Base-by-base conservation (phyloP, 805 yeast species). In the Kuraishia capsulata region DNA sequence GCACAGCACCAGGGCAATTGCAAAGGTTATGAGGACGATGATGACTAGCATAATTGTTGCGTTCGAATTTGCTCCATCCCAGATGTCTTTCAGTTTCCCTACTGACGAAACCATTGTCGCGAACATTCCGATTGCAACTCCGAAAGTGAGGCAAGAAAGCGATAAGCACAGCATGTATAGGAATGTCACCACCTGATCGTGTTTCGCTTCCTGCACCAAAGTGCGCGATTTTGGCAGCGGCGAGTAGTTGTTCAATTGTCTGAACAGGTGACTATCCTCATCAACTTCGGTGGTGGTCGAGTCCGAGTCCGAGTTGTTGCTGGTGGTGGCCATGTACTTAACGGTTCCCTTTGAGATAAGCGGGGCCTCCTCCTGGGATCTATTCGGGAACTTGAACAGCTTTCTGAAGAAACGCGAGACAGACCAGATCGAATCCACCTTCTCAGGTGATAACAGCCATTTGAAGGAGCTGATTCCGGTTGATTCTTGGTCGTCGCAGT, bases 41-140 rank as follows among this genome's bases (percentile, higher is more conserved):
- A 64, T 50, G 8, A 54, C 40, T 14, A 64, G 40, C 20, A 59
- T 36, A 3, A 57, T 40, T 1, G 50, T 14, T 11, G 59, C 51
- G 17, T 41, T 36, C 17, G 41, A 33, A 14, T 37, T 39, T n/a
- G 33, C 38, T 13, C 39, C 31, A 13, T 37, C 23, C 21, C 44
- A 37, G 17, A 42, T 39, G 3, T 30, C 38, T 18, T 37, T 37
- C 9, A 36, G 37, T 6, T 29, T 37, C 8, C 43, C 35, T 3
- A 18, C 37, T 23, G 38, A 36, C 2, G 35, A 18, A 5, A 40
- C 24, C 10, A 49, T 39, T 45, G 52, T 61, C 45, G 31, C 64
- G 11, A 68, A 53, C 19, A 66, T 63, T 6, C 73, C 73, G 13
- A 69, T 46, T 2, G 77, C 64, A 20, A 69, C 57, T 13, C 67